Percentiles rank a stretch among this genome's conserved stretches.
Conservation (phyloP, 164 flowering plant genomes). For the Sedum album region DNA sequence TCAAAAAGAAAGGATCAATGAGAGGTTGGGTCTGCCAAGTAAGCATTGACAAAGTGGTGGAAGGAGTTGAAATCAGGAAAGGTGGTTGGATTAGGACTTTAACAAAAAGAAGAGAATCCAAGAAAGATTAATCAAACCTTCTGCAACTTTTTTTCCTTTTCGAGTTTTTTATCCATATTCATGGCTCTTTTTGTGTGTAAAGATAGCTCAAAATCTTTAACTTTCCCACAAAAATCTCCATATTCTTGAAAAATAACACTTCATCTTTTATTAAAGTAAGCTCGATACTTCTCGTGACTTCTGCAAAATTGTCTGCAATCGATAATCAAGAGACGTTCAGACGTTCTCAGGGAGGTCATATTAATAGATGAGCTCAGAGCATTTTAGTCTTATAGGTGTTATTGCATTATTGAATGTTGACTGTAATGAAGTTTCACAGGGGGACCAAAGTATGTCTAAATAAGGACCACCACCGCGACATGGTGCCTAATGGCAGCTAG, state of each 20-base stretch:
- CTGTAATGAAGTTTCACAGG: background rate
- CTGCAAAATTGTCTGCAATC: background rate
- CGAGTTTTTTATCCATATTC: background rate
- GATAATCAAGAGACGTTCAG: too few species aligned
- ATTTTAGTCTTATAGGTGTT: background rate
- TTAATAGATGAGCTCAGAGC: background rate
- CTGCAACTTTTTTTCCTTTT: background rate
- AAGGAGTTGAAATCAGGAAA: constrained; percentile 8
- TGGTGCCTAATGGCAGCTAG: background rate
- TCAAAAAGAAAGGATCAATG: constrained; percentile 3
- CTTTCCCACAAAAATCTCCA: background rate
- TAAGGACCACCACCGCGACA: constrained; percentile 3
- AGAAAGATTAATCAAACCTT: background rate
- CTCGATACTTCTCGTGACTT: background rate
- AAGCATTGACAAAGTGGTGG: constrained; percentile 8
- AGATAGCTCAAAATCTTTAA: background rate
- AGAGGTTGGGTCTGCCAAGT: constrained; percentile 3
- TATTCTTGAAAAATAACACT: background rate
- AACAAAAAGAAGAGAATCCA: background rate
- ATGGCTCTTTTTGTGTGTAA: background rate
- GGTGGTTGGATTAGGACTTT: constrained; percentile 7
- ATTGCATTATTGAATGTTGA: background rate
- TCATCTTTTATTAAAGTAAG: background rate
- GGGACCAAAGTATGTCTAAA: constrained; percentile 3
- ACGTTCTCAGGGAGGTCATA: too few species aligned